Evolutionary conservation across 306 rosid species (phyloP), one percentile per base, ranked within the genome.

Genomic region (Prunus mongolica): DNA sequence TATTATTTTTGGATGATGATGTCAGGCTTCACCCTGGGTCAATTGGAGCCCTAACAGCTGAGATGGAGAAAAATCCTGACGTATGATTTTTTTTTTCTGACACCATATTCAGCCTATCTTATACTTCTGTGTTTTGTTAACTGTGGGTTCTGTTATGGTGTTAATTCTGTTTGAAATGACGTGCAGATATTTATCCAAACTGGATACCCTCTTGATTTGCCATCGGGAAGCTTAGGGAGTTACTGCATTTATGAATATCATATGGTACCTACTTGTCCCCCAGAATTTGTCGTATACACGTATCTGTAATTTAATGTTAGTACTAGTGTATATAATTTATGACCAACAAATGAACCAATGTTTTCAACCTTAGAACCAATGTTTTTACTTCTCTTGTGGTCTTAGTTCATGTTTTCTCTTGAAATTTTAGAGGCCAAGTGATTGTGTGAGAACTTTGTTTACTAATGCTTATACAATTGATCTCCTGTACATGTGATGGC

Each of bases 221-320:
- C 99, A 79, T 96, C 99, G 7, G 98, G 99, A 80, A 96, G 96
- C 87, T 83, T 96, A 76, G 99, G 99, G 67, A 96, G 99, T 83
- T 96, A 96, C 72, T 96, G 99, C 87, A 96, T 96, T 49, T 92
- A 96, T 78, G 99, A 96, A 87, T 96, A 92, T 79, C 98, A 96
- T 81, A 96, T 96, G 99, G 99, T 96, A 92, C 62, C 49, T 38
- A 14, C 63, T 76, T 75, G 45, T 54, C 3, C 5, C n/a, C 10
- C 61, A 49, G 4, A 3, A 52, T 20, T 70, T 24, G 32, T 5
- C 66, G 28, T 52, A 24, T 64, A 5, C 10, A 13, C 22, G 6
- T 16, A 55, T 69, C 22, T 41, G 46, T 68, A 75, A 3, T 11
- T 41, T 46, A 68, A 55, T 6, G 18, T 66, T 10, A 19, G 1